Evolutionary conservation across 768 basidiomycete genomes (phyloP).

Genomic region (Phlegmacium glaucopus): DNA sequence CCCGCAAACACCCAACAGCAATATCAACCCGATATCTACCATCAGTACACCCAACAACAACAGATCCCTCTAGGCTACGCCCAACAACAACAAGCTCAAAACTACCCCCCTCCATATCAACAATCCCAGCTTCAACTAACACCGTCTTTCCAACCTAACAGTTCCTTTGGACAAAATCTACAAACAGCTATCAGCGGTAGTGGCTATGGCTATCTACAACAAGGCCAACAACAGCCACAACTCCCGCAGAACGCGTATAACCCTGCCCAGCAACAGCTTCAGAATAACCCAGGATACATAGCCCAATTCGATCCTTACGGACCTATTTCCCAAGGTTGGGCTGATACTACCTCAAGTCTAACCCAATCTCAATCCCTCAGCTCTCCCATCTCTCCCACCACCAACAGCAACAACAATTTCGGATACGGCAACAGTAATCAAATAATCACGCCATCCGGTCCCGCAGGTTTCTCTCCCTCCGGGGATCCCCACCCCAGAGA

Average conservation of each 20-base stretch:
- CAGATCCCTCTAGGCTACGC: constrained; percentile 11
- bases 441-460: constrained; percentile 7
- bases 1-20: constrained; percentile 27
- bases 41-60: constrained; percentile 31
- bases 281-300: constrained; percentile 42
- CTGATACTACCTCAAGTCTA: constrained; percentile 18
- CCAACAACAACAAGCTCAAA: constrained; percentile 25
- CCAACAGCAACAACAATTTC: constrained; percentile 15
- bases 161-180: constrained; percentile 57
- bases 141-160: constrained; percentile 43
- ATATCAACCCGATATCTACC: constrained; percentile 34
- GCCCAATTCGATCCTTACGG: constrained; percentile 54
- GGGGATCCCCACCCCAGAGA: constrained; percentile 64
- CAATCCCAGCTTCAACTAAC: constrained; percentile 8
- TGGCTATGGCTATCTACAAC: constrained; percentile 36
- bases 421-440: constrained; percentile 19
- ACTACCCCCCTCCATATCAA: constrained; percentile 9
- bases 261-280: constrained; percentile 46
- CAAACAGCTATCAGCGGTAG: constrained; percentile 34
- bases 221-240: constrained; percentile 24
- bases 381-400: constrained; percentile 16
- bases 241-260: constrained; percentile 30
- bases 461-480: constrained; percentile 22
- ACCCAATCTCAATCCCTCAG: constrained; percentile 6
- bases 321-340: constrained; percentile 42